Percentiles rank a stretch among this genome's conserved stretches.
phyloP scores from a whole-genome alignment of 768 basidiomycete species.

The Psilocybe subaeruginosa region DNA sequence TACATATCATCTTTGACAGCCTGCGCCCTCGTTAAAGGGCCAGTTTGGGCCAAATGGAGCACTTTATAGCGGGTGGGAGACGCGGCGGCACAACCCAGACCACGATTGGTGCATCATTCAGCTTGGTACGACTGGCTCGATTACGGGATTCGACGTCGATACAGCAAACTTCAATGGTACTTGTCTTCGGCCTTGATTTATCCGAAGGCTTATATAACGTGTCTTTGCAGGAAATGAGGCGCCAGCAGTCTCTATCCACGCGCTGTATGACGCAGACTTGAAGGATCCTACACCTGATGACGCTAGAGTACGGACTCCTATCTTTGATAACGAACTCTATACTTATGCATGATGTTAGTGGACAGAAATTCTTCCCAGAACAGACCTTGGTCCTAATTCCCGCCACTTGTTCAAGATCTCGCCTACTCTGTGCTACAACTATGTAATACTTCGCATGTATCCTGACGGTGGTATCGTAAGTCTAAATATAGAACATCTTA shows the following conservation, averaged over 20 bases:
- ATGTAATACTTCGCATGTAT: constrained; percentile 92
- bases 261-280: constrained; percentile 44
- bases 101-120: constrained; percentile 95
- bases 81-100: constrained; percentile 82
- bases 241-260: constrained; percentile 79
- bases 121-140: constrained; percentile 74
- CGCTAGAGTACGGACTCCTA: constrained; percentile 43
- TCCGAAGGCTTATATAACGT: constrained; percentile 8
- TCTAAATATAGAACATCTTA: constrained; percentile 7
- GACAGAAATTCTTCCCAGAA: constrained; percentile 76
- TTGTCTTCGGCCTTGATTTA: constrained; percentile 5
- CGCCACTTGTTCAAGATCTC: constrained; percentile 85
- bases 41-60: constrained; percentile 97
- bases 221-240: constrained; percentile 76
- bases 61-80: constrained; percentile 94
- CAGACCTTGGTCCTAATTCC: constrained; percentile 79
- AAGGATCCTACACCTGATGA: constrained; percentile 52
- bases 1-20: constrained; percentile 44
- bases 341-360: constrained; percentile 54
- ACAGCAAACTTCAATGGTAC: constrained; percentile 92
- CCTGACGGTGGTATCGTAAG: constrained; percentile 97
- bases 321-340: not conserved
- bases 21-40: constrained; percentile 88
- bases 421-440: constrained; percentile 56
- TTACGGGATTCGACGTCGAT: constrained; percentile 91